phyloP scores from a whole-genome alignment of 495 filamentous ascomycete species.

The Aspergillus homomorphus region DNA sequence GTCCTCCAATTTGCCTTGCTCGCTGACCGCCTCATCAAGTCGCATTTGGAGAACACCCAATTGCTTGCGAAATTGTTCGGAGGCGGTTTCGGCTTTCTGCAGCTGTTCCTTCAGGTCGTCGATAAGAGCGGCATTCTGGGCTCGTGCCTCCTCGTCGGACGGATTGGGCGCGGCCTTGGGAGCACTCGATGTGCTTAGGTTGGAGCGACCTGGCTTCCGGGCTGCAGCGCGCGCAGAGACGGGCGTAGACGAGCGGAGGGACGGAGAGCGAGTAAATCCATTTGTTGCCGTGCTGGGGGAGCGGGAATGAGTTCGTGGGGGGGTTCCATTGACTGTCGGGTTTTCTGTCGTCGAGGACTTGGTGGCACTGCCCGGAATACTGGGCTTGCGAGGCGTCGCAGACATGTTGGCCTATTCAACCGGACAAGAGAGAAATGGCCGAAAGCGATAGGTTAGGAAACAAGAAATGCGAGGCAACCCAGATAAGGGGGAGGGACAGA shows the following conservation, averaged over 20 bases:
- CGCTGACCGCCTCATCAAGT: slow-evolving; percentile 78
- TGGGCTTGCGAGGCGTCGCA: slow-evolving; percentile 45
- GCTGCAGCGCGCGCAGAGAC: slow-evolving; percentile 67
- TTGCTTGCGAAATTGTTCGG: slow-evolving; percentile 81
- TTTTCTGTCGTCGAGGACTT: slow-evolving; percentile 39
- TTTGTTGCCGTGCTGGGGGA: slow-evolving; percentile 41
- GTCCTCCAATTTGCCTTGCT: slow-evolving; percentile 85
- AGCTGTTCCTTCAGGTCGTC: slow-evolving; percentile 82
- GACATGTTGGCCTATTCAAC: slow-evolving; percentile 33
- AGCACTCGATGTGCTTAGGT: slow-evolving; percentile 56
- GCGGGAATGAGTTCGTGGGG: slow-evolving; percentile 41
- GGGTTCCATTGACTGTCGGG: slow-evolving; percentile 34
- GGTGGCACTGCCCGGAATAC: slow-evolving; percentile 38
- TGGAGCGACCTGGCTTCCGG: slow-evolving; percentile 57
- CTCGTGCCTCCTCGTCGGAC: slow-evolving; percentile 58
- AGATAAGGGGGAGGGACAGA: slow-evolving; percentile 12
- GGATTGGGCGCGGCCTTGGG: slow-evolving; percentile 56
- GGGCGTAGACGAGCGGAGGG: slow-evolving; percentile 49
- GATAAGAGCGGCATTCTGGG: slow-evolving; percentile 72
- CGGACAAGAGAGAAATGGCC: slow-evolving; percentile 18
- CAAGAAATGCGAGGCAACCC: slow-evolving; percentile 14
- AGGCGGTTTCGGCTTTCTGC: slow-evolving; percentile 71
- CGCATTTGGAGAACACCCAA: slow-evolving; percentile 78
- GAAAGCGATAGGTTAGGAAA: slow-evolving; percentile 9
- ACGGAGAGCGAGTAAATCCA: slow-evolving; percentile 41